Percentiles rank a stretch among this genome's conserved stretches.
phyloP scores from a whole-genome alignment of 352 stramenopile species.

The Globisporangium canariense region DNA sequence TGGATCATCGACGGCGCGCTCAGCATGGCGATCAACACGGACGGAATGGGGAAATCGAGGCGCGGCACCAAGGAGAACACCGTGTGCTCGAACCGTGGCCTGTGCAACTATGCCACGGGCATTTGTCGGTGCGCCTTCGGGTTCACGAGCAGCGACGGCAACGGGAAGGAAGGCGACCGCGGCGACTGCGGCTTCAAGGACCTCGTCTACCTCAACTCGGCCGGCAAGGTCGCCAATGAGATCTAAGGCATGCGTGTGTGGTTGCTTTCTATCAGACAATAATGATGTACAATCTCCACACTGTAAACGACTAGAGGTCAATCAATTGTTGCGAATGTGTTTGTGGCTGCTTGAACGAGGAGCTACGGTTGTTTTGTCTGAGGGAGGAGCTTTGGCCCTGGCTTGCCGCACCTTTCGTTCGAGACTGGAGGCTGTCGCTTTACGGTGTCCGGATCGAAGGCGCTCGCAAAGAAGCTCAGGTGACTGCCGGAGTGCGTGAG shows the following conservation, averaged over 20 bases:
- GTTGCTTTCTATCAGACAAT: not conserved
- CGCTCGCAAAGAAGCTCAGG: conserved; percentile 61
- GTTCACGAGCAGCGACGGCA: conserved; percentile 77
- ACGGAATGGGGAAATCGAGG: conserved; percentile 41
- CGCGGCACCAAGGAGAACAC: conserved; percentile 65
- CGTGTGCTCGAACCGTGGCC: conserved; percentile 55
- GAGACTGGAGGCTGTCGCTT: too few relatives aligned
- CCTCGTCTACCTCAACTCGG: conserved; percentile 67
- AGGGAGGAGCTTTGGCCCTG: conserved; percentile 28
- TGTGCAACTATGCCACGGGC: conserved; percentile 49
- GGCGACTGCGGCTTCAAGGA: conserved; percentile 91
- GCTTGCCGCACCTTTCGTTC: conserved; percentile 17
- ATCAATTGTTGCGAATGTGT: too few relatives aligned
- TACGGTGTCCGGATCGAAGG: not conserved
- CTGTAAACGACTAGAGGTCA: too few relatives aligned
- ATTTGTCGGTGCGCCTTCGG: conserved; percentile 64
- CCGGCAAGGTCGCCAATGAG: conserved; percentile 56
- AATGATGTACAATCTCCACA: not conserved
- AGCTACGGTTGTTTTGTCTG: not conserved
- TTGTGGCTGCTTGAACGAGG: too few relatives aligned
- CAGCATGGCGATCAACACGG: conserved; percentile 41
- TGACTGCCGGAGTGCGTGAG: conserved; percentile 63
- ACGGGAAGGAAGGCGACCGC: conserved; percentile 73
- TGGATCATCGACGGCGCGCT: conserved; percentile 66
- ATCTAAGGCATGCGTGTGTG: not conserved